Evolutionary conservation across 768 basidiomycete species (phyloP), one percentile per base, ranked within the genome.

Genomic region (Hericium alpestre): DNA sequence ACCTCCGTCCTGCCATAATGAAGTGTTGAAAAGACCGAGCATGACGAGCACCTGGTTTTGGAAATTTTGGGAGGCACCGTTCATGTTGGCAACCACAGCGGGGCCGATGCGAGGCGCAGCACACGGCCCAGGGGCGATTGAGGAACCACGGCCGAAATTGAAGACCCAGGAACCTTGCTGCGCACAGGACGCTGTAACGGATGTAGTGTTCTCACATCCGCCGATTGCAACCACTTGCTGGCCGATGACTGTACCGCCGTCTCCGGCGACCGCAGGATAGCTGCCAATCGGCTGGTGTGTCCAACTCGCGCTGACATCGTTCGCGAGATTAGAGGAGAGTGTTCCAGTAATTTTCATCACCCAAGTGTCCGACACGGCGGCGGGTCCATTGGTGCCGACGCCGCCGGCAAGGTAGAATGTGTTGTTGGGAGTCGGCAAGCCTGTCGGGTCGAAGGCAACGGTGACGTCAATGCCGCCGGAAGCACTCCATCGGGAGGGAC

Each of bases 341-440:
- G 82, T 79, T 25, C 90, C 90, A 11, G 84, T 79, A 13, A 92
- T 70, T 57, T 79, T 72, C 46, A 92, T 70, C 61, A 77, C 76
- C 87, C 87, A 92, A 18, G 88, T 74, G 54, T 90, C 81, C 20
- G 84, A 80, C 38, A 89, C 69, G 38, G 79, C 70, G 58, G 69
- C 25, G 9, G 54, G 51, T 25, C 55, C 59, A 10, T 56, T 70
- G 10, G 76, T 79, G 59, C 86, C 72, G 25, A 75, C 77, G 8
- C 90, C 90, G n/a, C 90, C 90, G 8, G 79, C 76, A 63, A 90
- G 72, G 69, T 80, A 89, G 62, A 90, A 81, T 0, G 85, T 82
- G 61, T 85, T 90, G 64, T 84, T 87, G 41, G 83, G 83, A 13
- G 76, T 76, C 16, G 76, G 73, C 9, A 76, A 61, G 10, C 51